Conservation (phyloP, 108 stramenopile species). For the Parietichytrium sp. region DNA sequence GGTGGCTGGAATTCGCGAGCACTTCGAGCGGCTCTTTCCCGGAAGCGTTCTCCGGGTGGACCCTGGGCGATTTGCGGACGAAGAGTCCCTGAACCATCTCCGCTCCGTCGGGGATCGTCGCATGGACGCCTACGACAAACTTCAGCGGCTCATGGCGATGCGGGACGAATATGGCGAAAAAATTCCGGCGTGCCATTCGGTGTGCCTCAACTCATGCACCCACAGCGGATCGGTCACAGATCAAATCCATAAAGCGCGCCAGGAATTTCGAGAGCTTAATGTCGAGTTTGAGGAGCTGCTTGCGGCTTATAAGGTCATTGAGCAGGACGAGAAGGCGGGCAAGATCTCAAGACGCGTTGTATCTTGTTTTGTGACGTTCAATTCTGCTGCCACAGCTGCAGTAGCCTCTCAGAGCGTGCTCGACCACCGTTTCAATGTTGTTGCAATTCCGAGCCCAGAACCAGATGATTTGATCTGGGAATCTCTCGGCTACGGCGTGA, state of each 20-base stretch:
- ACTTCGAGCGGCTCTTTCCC: not conserved
- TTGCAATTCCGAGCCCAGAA: not conserved
- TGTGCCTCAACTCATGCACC: constrained; percentile 20
- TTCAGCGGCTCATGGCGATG: constrained; percentile 30
- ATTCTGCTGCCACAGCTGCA: not conserved
- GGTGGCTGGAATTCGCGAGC: not conserved
- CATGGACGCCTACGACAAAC: not conserved
- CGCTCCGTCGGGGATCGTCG: not conserved
- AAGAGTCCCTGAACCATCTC: not conserved
- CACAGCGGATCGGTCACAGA: not conserved
- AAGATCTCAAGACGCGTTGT: not conserved
- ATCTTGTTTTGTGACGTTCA: constrained; percentile 11
- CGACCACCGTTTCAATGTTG: constrained; percentile 20
- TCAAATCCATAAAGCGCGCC: not conserved
- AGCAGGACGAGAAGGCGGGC: constrained; percentile 9
- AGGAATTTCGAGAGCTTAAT: not conserved
- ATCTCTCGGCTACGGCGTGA: constrained; percentile 24
- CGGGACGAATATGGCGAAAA: not conserved
- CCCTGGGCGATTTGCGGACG: constrained; percentile 17
- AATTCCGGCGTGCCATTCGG: not conserved
- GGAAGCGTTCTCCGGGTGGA: not conserved
- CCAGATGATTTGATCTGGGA: constrained; percentile 24
- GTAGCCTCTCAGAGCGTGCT: not conserved
- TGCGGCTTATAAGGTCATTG: not conserved
- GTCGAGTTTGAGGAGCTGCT: constrained; percentile 19